Evolutionary conservation across 2,329 filamentous ascomycete species (phyloP).

Genomic region (Neonectria neomacrospora): DNA sequence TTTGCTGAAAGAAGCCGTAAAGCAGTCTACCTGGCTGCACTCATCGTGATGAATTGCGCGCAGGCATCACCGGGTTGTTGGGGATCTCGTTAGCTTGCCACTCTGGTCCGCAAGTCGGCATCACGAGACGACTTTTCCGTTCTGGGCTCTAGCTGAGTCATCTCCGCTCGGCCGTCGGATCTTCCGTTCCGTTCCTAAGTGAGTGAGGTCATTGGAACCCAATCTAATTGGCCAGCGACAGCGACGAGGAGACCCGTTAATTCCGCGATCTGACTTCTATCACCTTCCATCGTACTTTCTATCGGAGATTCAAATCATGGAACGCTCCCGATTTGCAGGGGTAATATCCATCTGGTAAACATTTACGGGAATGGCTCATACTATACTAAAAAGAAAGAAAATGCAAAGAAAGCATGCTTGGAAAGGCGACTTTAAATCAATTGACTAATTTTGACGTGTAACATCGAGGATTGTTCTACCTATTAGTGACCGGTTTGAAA

Average conservation of each 20-base stretch:
- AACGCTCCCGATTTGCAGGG: no score
- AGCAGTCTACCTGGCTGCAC: conserved; percentile 39
- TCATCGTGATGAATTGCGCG: conserved; percentile 44
- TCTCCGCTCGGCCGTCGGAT: conserved; percentile 33
- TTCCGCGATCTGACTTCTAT: not conserved
- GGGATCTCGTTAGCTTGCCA: conserved; percentile 43
- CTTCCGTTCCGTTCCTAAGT: conserved; percentile 34
- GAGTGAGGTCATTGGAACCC: conserved; percentile 10
- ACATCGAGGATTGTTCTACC: not conserved
- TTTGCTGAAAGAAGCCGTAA: conserved; percentile 31
- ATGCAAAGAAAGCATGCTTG: not conserved
- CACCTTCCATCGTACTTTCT: conserved; percentile 2
- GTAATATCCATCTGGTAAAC: not conserved
- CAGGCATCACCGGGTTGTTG: conserved; percentile 37
- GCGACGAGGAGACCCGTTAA: not conserved
- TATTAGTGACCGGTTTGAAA: not conserved
- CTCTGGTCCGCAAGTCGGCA: conserved; percentile 45
- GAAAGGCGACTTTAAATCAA: not conserved
- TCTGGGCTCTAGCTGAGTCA: conserved; percentile 42
- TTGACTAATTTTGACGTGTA: not conserved
- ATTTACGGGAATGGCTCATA: not conserved
- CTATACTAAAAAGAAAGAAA: not conserved
- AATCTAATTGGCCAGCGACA: conserved; percentile 23
- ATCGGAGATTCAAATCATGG: not conserved
- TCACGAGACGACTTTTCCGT: conserved; percentile 43